Evolutionary conservation across 2,329 filamentous ascomycete genomes (phyloP), one percentile per base, ranked within the genome.

Genomic region (Fusarium sp.): DNA sequence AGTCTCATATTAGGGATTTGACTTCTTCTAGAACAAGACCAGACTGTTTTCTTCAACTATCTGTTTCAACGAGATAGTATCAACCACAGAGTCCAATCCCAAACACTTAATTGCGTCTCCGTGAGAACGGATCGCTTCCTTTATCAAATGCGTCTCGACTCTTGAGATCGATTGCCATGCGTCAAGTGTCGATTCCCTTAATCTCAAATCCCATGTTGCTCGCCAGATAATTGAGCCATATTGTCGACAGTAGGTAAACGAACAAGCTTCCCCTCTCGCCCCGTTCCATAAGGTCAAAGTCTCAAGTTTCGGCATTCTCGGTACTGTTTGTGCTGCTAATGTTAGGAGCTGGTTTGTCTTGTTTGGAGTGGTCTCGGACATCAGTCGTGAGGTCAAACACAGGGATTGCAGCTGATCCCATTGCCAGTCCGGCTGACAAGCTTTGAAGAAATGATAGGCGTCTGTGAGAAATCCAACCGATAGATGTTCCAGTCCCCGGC

Each of bases 101-200:
- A 72, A 22, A 46, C 53, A 37, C 13, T 46, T 14, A 29, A 72
- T 58, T 1, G 70, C 70, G 8, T 73, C 67, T 13, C 70, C 64
- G 20, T 71, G 64, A 52, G 67, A 72, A 2, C 16, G 6, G 29
- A 71, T 60, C 0, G 48, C 24, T 12, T 56, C 29, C 6, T 27
- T 18, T 4, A 40, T 20, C 14, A 60, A 3, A 4, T 7, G 8
- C 4, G 6, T 11, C 22, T 52, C 2, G 54, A 37, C 25, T 20
- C 6, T 40, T 1, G 47, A 32, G 8, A 66, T 41, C 18, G 2
- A 30, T 24, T 48, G 20, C 67, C 64, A 71, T 14, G 27, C 46
- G 2, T 46, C 6, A 14, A 63, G 7, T 29, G n/a, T 48, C 7
- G 11, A 48, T 44, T 1, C 1, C 10, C 34, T 24, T 32, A 71